These are phyloP conservation scores for Tardiomyces blankii DNA, from an alignment of 1,139 yeast species.

Conservation along the genomic window DNA sequence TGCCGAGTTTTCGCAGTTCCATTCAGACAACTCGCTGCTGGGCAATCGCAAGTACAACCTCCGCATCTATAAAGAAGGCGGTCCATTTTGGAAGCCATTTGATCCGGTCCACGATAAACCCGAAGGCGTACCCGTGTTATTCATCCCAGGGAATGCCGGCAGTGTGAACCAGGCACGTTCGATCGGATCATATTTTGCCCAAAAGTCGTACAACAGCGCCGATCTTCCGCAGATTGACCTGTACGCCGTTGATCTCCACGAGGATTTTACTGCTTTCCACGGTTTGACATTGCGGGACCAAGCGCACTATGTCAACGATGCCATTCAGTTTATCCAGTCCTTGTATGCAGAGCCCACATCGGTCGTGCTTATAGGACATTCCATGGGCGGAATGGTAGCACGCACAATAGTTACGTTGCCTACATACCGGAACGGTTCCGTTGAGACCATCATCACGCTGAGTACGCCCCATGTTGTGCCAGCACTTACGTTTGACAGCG, in stretches of 20 bases:
- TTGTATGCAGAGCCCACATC: constrained; percentile 58
- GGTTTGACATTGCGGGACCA: constrained; percentile 91
- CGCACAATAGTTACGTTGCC: constrained; percentile 69
- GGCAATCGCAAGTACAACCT: constrained; percentile 66
- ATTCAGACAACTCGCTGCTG: constrained; percentile 54
- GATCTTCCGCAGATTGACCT: constrained; percentile 37
- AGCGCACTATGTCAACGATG: constrained; percentile 88
- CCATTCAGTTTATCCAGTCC: constrained; percentile 60
- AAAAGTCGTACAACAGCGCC: constrained; percentile 39
- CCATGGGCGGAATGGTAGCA: constrained; percentile 94
- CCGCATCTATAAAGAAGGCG: constrained; percentile 62
- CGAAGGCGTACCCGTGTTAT: constrained; percentile 76
- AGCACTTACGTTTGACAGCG: constrained; percentile 94
- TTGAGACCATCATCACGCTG: constrained; percentile 76
- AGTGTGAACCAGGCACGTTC: constrained; percentile 83
- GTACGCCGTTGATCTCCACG: constrained; percentile 87
- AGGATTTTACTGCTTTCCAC: constrained; percentile 93
- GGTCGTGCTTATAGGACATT: constrained; percentile 78
- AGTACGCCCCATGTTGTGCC: constrained; percentile 92
- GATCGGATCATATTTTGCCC: constrained; percentile 60
- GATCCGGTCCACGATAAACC: constrained; percentile 27
- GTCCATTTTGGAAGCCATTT: constrained; percentile 31
- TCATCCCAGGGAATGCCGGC: constrained; percentile 97
- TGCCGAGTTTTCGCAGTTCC: constrained; percentile 63
- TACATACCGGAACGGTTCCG: constrained; percentile 57